Base-by-base conservation (phyloP, 23 red algal genomes). In the Gracilaria domingensis region DNA sequence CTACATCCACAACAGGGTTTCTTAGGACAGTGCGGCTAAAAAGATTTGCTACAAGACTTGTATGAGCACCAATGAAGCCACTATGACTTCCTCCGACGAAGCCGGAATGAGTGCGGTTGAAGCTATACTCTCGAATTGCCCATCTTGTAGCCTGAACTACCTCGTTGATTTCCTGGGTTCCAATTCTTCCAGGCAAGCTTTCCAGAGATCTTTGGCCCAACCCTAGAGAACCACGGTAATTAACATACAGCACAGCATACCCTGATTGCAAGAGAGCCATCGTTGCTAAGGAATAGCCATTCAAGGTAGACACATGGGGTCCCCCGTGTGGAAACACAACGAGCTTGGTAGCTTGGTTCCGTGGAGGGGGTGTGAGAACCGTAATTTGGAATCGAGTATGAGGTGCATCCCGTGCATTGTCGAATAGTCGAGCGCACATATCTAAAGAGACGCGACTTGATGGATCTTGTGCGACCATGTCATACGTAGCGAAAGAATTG, bases 71-170 rank as follows among this genome's bases (percentile, higher is more conserved):
- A 80, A 99, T 75, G 64, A 99, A 99, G 14, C 97, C 97, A 66
- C 97, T 95, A 79, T 99, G 94, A 81, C 93, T 96, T 20, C 97
- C 97, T 28, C 97, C 97, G 23, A 99, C 76, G 51, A 94, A 88
- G 9, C 74, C 93, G 3, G 95, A 55, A n/a, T 58, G 13, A 23
- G 49, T 14, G n/a, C 86, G 56, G 40, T 78, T 37, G 25, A 64
- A 36, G 20, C 81, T 71, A 20, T 80, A 59, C 35, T 81, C 84
- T 36, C 58, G 48, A 35, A 94, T 58, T 36, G 86, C 89, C 93
- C 93, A 96, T 44, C 77, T 53, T 9, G 88, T 91, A 7, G 97
- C 93, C 26, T 85, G 81, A 25, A 94, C 81, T 38, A 95, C 95
- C 64, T 99, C 97, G 56, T 66, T 87, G 21, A 99, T 90, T 59